Percentiles rank a stretch among this genome's conserved stretches.
Evolutionary conservation across 257 asterid species (phyloP).

Genomic region (Solanum sparsipilum): DNA sequence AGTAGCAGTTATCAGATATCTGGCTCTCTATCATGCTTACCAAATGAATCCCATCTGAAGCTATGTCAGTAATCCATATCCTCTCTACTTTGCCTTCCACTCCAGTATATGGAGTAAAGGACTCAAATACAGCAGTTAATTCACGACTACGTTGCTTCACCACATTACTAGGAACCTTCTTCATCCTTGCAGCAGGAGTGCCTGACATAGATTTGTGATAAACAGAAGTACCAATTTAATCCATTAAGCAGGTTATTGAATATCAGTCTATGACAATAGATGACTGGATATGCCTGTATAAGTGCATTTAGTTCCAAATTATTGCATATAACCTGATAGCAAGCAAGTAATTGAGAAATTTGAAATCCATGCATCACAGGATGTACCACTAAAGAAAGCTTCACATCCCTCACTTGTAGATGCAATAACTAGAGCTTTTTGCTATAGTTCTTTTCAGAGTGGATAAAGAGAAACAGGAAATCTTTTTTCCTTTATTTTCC

Average conservation of each 20-base stretch:
- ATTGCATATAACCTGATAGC: background rate
- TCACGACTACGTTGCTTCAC: constrained; percentile 93
- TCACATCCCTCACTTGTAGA: background rate
- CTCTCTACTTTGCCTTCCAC: constrained; percentile 81
- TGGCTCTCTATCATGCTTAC: constrained; percentile 20
- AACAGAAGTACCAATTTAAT: background rate
- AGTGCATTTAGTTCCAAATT: background rate
- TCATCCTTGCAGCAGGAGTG: constrained; percentile 91
- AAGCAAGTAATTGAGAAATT: background rate
- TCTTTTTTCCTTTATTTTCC: background rate
- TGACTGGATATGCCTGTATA: background rate
- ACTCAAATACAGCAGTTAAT: constrained; percentile 70
- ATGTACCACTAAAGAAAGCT: background rate
- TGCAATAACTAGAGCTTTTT: background rate
- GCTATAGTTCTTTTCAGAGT: background rate
- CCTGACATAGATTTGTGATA: constrained; percentile 22
- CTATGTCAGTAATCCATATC: constrained; percentile 85
- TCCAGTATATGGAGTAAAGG: constrained; percentile 72
- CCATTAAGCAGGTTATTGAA: background rate
- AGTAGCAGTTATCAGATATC: background rate
- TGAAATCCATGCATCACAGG: background rate
- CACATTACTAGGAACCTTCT: constrained; percentile 75
- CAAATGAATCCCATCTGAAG: constrained; percentile 90
- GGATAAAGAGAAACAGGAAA: background rate
- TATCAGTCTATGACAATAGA: background rate